Evolutionary conservation across 768 basidiomycete genomes (phyloP), one percentile per base, ranked within the genome.

Genomic region (Chalciporus sphaerocephalus): DNA sequence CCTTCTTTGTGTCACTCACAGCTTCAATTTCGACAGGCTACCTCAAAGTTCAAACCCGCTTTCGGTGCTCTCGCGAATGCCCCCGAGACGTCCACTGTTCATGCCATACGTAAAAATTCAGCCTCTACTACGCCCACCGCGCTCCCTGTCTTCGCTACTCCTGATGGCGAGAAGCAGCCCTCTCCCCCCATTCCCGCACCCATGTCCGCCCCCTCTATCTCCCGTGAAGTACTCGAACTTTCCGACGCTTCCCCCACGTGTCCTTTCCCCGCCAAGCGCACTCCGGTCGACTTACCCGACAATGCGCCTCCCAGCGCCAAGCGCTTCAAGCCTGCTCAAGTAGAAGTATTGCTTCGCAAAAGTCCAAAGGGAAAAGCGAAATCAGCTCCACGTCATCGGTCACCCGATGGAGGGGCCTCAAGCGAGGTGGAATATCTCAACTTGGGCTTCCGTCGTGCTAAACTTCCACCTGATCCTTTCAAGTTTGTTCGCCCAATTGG

Each of bases 41-140:
- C 56, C 7, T 69, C 69, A 35, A 75, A 73, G 60, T 77, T 77
- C 53, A 77, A 75, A 54, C 75, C 75, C 12, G 72, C 73, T 16
- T 52, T 52, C 48, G 15, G 48, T 22, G 40, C n/a, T 38, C 39
- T 38, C 28, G 36, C 42, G 33, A 32, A 32, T 6, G 28, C n/a
- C 11, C 17, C 38, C 12, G 18, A 27, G 4, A 13, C 41, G 13
- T 40, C 40, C 37, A 18, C 45, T 46, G 48, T 57, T 48, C 44
- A 38, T 9, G 2, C 47, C 52, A 23, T 36, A n/a, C 64, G 54
- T 16, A 65, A 59, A 45, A 32, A 49, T 6, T n/a, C 27, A 1
- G 37, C n/a, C 8, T 47, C 35, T 6, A 32, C 38, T 44, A 39
- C 62, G 21, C 22, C 55, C 41, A 48, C 61, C 9, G 55, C 39